Evolutionary conservation across 2,329 filamentous ascomycete genomes (phyloP), one percentile per base, ranked within the genome.

Genomic region (Gaeumannomyces tritici): DNA sequence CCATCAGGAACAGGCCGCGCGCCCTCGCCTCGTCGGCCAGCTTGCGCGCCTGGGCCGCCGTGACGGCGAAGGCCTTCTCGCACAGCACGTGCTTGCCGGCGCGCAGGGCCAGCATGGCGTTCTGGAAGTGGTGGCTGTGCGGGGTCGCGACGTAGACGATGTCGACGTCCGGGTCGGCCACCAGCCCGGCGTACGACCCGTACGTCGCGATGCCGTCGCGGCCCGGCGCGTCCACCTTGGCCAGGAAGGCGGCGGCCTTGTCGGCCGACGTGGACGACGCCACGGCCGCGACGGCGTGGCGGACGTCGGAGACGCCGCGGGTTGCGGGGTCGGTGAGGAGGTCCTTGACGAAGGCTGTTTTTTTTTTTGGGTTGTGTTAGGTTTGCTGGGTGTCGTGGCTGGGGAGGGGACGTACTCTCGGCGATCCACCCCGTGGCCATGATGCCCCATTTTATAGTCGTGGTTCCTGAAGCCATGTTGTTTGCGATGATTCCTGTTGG

Each of bases 61-160:
- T 96, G 65, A 93, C 89, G 1, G 91, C 96, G 69, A 96, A 88
- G 0, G 92, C 85, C 80, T 96, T 96, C 75, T 96, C 92, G 74
- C 91, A 96, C 42, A 96, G 83, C 33, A 96, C 91, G 69, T 93
- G 83, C 80, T 96, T 96, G 70, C 90, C 89, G 9, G 89, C 89
- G 67, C 90, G 83, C 54, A 96, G 80, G 56, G 87, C 89, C n/a
- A 96, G 83, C 84, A 92, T 90, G 66, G 86, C 84, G 76, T 96
- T 93, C 74, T 96, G 91, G 78, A 93, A 96, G 78, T 96, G 92
- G 74, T 96, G 92, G 69, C 89, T 93, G 77, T 96, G 92, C 21
- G 92, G 92, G 4, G 92, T 96, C 28, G 91, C 91, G 62, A 96
- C 85, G 74, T 96, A 96, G 76, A 96, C 77, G 68, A 96, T 90